These are phyloP conservation scores for Neolentinus lepideus DNA, from an alignment of 1,284 basidiomycete species.

Conservation along the genomic window DNA sequence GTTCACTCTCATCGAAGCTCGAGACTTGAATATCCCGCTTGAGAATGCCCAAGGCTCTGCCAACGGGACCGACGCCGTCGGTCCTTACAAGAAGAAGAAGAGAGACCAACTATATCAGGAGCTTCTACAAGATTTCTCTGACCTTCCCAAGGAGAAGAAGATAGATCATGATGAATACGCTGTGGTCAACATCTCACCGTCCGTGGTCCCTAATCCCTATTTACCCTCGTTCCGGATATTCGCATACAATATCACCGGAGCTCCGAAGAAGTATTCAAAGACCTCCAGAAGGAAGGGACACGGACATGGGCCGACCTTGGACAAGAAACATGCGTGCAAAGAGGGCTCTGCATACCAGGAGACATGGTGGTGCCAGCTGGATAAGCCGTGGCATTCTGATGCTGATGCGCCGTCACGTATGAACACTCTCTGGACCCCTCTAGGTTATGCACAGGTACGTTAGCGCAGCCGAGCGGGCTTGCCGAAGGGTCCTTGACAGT, in stretches of 20 bases:
- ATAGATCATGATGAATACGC: constrained; percentile 62
- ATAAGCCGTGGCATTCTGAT: constrained; percentile 55
- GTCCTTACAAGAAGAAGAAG: constrained; percentile 17
- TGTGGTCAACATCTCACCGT: constrained; percentile 73
- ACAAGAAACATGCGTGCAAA: constrained; percentile 40
- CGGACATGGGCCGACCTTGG: constrained; percentile 33
- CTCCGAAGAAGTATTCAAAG: constrained; percentile 14
- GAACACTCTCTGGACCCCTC: constrained; percentile 65
- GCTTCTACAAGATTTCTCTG: constrained; percentile 48
- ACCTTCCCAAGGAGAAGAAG: constrained; percentile 46
- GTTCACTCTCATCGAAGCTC: constrained; percentile 60
- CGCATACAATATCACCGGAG: constrained; percentile 67
- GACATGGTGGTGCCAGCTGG: constrained; percentile 54
- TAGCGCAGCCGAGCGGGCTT: constrained; percentile 5
- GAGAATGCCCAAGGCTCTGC: background rate
- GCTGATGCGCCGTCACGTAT: constrained; percentile 61
- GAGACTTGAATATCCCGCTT: constrained; percentile 37
- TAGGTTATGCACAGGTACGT: constrained; percentile 76
- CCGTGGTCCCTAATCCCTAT: constrained; percentile 85
- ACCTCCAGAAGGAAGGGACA: constrained; percentile 35
- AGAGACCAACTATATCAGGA: constrained; percentile 42
- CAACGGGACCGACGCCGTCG: background rate
- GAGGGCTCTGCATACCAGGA: constrained; percentile 38
- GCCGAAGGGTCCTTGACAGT: constrained; percentile 10
- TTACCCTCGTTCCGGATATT: constrained; percentile 79